These are phyloP conservation scores for Phyllachora maydis DNA, from an alignment of 2,329 filamentous ascomycete genomes.

Conservation along the genomic window DNA sequence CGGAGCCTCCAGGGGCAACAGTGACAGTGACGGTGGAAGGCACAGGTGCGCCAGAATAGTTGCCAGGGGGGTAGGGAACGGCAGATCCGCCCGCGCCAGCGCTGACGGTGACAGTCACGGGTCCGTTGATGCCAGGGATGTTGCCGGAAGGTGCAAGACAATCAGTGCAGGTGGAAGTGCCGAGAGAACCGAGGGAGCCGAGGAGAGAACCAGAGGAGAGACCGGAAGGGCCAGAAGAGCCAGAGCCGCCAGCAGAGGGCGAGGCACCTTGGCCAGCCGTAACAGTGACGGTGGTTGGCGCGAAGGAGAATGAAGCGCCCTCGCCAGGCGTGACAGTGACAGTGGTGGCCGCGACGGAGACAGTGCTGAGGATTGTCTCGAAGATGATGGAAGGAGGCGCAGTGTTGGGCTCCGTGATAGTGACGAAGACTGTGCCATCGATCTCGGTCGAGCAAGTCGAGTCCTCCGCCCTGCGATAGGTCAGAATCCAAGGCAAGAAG, in stretches of 20 bases:
- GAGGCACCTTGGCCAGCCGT: too few relatives aligned
- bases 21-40: slow-evolving; percentile 5
- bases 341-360: slow-evolving; percentile 5
- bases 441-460: slow-evolving; percentile 18
- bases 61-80: not conserved
- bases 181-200: slow-evolving; percentile 1
- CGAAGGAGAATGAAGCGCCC: too few relatives aligned
- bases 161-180: slow-evolving; percentile 1
- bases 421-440: slow-evolving; percentile 26
- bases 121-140: not conserved
- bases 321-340: slow-evolving; percentile 5
- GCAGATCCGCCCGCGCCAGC: not conserved
- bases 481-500: slow-evolving; percentile 4
- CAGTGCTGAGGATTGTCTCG: slow-evolving; percentile 4
- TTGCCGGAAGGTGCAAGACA: not conserved
- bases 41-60: slow-evolving; percentile 1
- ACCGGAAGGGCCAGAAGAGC: slow-evolving; percentile 1
- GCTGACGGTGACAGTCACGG: too few relatives aligned
- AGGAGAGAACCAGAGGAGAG: slow-evolving; percentile 3
- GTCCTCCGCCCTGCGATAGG: slow-evolving; percentile 2
- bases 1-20: too few relatives aligned
- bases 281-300: too few relatives aligned
- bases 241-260: too few relatives aligned
- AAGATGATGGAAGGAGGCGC: slow-evolving; percentile 3
- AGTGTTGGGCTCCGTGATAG: slow-evolving; percentile 15